A percentile compares a stretch with the other conserved stretches of the same genome.
Conservation (phyloP, 768 basidiomycete species). For the Tephrocybe rancida region DNA sequence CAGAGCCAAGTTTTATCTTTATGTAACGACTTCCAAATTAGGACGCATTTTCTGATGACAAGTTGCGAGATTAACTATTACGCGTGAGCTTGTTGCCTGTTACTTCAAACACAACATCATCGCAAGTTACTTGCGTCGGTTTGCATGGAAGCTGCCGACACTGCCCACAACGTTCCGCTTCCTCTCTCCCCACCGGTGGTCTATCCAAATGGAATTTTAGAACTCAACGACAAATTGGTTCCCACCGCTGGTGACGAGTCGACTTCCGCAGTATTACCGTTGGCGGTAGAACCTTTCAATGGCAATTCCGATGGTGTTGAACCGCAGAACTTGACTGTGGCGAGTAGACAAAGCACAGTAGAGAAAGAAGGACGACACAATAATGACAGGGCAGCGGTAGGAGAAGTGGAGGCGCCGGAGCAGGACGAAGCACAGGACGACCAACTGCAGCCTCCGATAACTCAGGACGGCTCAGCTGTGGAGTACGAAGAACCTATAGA, state of each 20-base stretch:
- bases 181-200: conserved; percentile 23
- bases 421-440: conserved; percentile 1
- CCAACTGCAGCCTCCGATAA: not conserved
- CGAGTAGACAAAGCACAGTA: not conserved
- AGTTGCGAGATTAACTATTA: no score
- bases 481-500: not conserved
- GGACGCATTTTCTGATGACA: no score
- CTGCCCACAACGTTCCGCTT: conserved; percentile 23
- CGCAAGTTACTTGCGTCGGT: conserved; percentile 10
- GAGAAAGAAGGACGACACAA: not conserved
- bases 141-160: conserved; percentile 22
- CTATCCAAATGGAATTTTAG: conserved; percentile 2
- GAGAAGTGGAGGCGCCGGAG: conserved; percentile 4
- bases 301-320: not conserved
- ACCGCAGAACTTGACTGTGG: not conserved
- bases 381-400: not conserved
- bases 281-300: not conserved
- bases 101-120: conserved; percentile 16
- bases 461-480: not conserved
- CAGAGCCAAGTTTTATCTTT: conserved; percentile 3
- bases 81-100: conserved; percentile 1
- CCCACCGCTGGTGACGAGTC: conserved; percentile 9
- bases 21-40: conserved; percentile 7
- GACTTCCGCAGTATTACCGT: not conserved
- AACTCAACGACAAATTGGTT: conserved; percentile 5